Evolutionary conservation across 257 asterid species (phyloP), one percentile per base, ranked within the genome.

Genomic region (Ballota nigra): DNA sequence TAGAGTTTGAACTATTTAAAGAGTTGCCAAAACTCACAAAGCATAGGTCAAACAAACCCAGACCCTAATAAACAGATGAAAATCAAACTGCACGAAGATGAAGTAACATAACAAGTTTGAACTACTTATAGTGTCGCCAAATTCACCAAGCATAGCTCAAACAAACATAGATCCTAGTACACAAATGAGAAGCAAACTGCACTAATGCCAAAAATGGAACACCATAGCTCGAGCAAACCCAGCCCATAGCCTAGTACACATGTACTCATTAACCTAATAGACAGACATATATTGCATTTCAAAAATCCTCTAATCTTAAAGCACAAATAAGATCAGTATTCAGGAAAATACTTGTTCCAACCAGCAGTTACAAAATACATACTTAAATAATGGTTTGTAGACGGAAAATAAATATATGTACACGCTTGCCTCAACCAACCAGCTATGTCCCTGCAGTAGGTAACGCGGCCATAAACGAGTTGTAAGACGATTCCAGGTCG

Each of bases 391-490:
- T 47, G 22, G 60, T 57, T 23, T n/a, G n/a, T n/a, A n/a, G n/a
- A n/a, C n/a, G n/a, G 66, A 36, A 58, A 43, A 40, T 60, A 43
- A 57, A 75, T 28, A 41, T 86, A 80, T 79, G 65, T 80, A 85
- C 88, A 83, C 47, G 51, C 76, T 34, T 70, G 72, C 77, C 81
- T 47, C 68, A 22, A 43, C 63, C 41, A 31, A 70, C 33, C 63
- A 81, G 9, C 80, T 85, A 89, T 20, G 87, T 82, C 62, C 97
- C 97, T 61, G 84, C 88, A 64, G 89, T 69, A 23, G 98, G 97
- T 45, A 95, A 75, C 12, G 89, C 96, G 0, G 98, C 98, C 97
- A 95, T 88, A 77, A 95, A 95, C 1, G 96, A 92, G 86, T 95
- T 95, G 87, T 89, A 95, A 13, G 99, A 87, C 0, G 96, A 86